These are phyloP conservation scores for Garcileccinum viscosum DNA, from an alignment of 1,284 basidiomycete species.

Conservation along the genomic window DNA sequence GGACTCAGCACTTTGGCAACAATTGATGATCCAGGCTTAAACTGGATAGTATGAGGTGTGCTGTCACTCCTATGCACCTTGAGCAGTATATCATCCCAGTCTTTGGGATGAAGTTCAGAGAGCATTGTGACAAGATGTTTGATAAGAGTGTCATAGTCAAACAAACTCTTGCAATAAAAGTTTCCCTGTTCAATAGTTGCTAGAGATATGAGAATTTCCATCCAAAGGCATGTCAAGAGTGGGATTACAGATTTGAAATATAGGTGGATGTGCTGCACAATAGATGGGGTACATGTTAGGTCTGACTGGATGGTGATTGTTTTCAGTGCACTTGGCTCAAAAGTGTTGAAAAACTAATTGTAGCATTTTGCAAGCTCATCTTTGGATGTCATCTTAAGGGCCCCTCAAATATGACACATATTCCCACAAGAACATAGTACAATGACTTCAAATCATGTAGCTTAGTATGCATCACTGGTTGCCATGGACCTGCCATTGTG, in stretches of 20 bases:
- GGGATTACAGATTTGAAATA: background rate
- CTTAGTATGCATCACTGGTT: background rate
- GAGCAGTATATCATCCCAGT: background rate
- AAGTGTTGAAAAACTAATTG: background rate
- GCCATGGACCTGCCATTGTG: background rate
- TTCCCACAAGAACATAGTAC: background rate
- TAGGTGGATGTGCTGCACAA: background rate
- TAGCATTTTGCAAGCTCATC: background rate
- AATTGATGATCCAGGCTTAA: background rate
- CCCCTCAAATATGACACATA: background rate
- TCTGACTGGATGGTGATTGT: background rate
- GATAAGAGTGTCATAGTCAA: background rate
- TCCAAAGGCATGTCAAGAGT: background rate
- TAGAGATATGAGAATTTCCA: background rate
- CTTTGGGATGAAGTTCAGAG: background rate
- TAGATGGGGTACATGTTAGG: background rate
- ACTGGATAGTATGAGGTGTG: background rate
- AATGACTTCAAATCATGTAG: background rate
- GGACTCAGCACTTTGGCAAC: background rate
- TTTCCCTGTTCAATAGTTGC: background rate
- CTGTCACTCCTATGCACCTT: background rate
- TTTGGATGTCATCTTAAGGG: background rate
- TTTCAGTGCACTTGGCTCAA: background rate
- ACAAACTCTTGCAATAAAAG: background rate
- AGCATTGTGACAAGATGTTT: background rate